Conservation (phyloP, 306 rosid species). For the Pterocarpus santalinus region DNA sequence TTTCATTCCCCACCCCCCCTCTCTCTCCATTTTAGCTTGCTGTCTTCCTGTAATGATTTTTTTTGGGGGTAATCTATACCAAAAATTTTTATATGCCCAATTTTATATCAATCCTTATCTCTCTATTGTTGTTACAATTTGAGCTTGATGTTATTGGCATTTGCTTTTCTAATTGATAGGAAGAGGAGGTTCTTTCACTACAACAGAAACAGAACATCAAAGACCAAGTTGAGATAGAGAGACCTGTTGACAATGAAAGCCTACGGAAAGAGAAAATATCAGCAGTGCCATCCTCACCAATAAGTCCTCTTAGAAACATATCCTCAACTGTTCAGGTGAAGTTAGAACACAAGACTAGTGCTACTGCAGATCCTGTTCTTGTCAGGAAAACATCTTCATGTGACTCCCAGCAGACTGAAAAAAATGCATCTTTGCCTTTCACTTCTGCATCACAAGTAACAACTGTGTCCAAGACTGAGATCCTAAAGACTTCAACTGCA, state of each 20-base stretch:
- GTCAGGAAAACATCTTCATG: conserved; percentile 58
- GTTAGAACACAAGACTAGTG: conserved; percentile 56
- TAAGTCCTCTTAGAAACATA: conserved; percentile 61
- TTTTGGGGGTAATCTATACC: not conserved
- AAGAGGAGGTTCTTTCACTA: conserved; percentile 59
- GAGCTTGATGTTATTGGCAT: conserved; percentile 36
- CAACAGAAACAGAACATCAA: conserved; percentile 64
- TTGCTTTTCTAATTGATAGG: conserved; percentile 64
- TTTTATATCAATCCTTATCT: conserved; percentile 25
- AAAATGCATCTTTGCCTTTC: conserved; percentile 56
- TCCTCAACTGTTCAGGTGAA: conserved; percentile 54
- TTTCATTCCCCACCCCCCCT: not conserved
- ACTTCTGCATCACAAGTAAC: conserved; percentile 54
- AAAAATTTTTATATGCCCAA: not conserved
- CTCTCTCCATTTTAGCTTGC: too few species aligned
- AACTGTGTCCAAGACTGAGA: conserved; percentile 65
- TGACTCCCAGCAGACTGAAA: conserved; percentile 62
- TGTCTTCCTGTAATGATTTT: too few species aligned
- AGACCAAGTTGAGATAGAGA: conserved; percentile 66
- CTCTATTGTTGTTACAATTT: not conserved
- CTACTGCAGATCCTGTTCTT: conserved; percentile 55
- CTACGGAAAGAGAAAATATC: conserved; percentile 66
- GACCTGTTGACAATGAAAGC: conserved; percentile 61
- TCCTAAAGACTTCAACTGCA: conserved; percentile 60
- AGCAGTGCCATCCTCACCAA: conserved; percentile 61